Percentiles rank a stretch among this genome's conserved stretches.
Conservation (phyloP, 352 stramenopile genomes). For the Globisporangium solare region DNA sequence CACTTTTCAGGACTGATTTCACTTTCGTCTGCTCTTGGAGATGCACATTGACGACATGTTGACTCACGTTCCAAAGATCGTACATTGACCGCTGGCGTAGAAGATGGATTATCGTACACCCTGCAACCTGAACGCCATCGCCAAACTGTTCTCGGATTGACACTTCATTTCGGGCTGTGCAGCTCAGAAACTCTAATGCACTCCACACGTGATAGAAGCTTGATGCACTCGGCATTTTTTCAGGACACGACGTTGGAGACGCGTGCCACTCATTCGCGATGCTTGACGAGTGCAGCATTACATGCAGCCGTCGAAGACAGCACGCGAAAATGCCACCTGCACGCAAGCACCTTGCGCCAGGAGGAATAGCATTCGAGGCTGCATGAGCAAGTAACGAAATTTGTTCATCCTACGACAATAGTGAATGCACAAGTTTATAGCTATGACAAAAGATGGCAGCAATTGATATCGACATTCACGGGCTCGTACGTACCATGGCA, state of each 20-base stretch:
- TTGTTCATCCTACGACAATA: constrained; percentile 5
- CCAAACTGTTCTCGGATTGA: constrained; percentile 38
- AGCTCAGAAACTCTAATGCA: constrained; percentile 60
- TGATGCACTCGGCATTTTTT: constrained; percentile 35
- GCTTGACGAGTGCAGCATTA: constrained; percentile 25
- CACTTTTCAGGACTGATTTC: neutral
- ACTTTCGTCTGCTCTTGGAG: constrained; percentile 19
- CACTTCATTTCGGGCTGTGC: constrained; percentile 18
- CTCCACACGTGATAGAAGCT: constrained; percentile 65
- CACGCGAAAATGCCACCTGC: constrained; percentile 7
- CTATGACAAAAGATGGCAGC: neutral
- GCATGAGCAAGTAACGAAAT: neutral
- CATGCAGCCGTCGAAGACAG: constrained; percentile 21
- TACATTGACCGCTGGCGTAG: constrained; percentile 46
- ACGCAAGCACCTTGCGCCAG: neutral
- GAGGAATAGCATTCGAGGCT: too few relatives aligned
- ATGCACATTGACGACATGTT: constrained; percentile 46
- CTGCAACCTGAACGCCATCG: constrained; percentile 57
- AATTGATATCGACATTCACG: neutral
- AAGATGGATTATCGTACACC: constrained; percentile 52
- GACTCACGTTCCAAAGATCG: constrained; percentile 57
- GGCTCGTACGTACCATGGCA: constrained; percentile 21
- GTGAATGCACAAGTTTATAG: neutral
- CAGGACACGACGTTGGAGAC: constrained; percentile 25
- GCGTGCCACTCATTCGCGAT: constrained; percentile 40